A percentile compares a stretch with the other conserved stretches of the same genome.
Evolutionary conservation across 2,329 filamentous ascomycete species (phyloP).

Genomic region (Lecanosticta acicola): DNA sequence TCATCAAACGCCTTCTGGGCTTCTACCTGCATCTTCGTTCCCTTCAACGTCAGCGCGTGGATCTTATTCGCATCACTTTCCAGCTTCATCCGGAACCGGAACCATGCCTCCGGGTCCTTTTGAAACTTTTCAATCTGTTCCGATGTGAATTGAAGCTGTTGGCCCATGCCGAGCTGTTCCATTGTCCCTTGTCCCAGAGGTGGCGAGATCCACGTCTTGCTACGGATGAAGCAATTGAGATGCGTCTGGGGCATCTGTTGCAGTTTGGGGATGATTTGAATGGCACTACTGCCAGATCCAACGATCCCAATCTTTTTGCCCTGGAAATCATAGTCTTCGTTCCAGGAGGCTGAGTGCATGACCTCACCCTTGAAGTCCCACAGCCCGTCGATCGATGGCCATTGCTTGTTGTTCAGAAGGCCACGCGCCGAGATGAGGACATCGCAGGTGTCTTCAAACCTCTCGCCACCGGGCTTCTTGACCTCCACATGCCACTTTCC

Average conservation of each 20-base stretch:
- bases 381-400: slow-evolving; percentile 33
- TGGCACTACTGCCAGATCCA: slow-evolving; percentile 38
- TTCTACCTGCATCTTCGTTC: slow-evolving; percentile 34
- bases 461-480: slow-evolving; percentile 8
- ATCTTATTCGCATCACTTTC: slow-evolving; percentile 56
- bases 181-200: slow-evolving; percentile 40
- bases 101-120: slow-evolving; percentile 55
- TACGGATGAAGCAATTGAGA: slow-evolving; percentile 59
- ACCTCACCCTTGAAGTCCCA: slow-evolving; percentile 34
- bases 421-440: slow-evolving; percentile 19
- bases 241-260: slow-evolving; percentile 33
- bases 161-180: slow-evolving; percentile 33
- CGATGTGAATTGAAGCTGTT: slow-evolving; percentile 50
- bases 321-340: slow-evolving; percentile 26
- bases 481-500: slow-evolving; percentile 18
- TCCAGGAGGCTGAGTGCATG: slow-evolving; percentile 38
- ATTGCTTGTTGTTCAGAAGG: slow-evolving; percentile 17
- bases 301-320: slow-evolving; percentile 37
- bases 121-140: slow-evolving; percentile 53
- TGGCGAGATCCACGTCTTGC: slow-evolving; percentile 60
- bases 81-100: slow-evolving; percentile 40
- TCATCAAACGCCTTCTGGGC: slow-evolving; percentile 36
- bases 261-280: slow-evolving; percentile 38
- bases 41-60: slow-evolving; percentile 37
- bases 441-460: slow-evolving; percentile 14